These are phyloP conservation scores for Aspergillus steynii DNA, from an alignment of 495 filamentous ascomycete species.

Conservation along the genomic window DNA sequence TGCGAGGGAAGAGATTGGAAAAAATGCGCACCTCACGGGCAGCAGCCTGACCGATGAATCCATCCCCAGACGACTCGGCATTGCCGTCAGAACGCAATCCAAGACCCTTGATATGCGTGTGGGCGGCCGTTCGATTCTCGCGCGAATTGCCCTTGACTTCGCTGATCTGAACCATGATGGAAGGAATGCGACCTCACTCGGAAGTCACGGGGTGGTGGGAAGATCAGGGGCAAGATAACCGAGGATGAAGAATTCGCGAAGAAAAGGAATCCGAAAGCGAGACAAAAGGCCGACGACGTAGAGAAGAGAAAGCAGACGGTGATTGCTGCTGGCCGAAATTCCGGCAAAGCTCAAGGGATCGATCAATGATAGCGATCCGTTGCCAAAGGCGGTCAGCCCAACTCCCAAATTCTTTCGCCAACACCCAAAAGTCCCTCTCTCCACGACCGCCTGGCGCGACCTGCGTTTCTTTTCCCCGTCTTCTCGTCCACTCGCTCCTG, in stretches of 20 bases:
- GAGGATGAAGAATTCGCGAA: conserved; percentile 2
- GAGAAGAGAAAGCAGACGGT: conserved; percentile 7
- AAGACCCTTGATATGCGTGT: conserved; percentile 95
- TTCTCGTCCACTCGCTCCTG: conserved; percentile 10
- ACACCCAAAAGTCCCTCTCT: conserved; percentile 1
- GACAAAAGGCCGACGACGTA: conserved; percentile 14
- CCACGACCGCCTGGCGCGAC: not conserved
- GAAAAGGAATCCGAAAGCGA: conserved; percentile 13
- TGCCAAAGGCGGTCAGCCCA: conserved; percentile 41
- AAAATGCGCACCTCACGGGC: conserved; percentile 72
- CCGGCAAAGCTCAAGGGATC: conserved; percentile 32
- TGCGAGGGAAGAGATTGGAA: not conserved
- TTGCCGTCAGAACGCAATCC: conserved; percentile 80
- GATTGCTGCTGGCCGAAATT: conserved; percentile 39
- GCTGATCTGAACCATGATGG: conserved; percentile 85
- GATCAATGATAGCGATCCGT: conserved; percentile 30
- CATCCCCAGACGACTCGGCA: conserved; percentile 71
- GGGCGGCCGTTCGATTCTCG: conserved; percentile 92
- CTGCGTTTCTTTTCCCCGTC: conserved; percentile 1
- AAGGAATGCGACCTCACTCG: conserved; percentile 27
- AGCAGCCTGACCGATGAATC: conserved; percentile 85
- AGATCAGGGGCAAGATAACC: conserved; percentile 8
- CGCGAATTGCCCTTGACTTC: conserved; percentile 95
- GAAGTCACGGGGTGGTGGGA: conserved; percentile 20
- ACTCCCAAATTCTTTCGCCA: conserved; percentile 42